phyloP scores from a whole-genome alignment of 2,329 filamentous ascomycete species.

The Neurospora sp. region DNA sequence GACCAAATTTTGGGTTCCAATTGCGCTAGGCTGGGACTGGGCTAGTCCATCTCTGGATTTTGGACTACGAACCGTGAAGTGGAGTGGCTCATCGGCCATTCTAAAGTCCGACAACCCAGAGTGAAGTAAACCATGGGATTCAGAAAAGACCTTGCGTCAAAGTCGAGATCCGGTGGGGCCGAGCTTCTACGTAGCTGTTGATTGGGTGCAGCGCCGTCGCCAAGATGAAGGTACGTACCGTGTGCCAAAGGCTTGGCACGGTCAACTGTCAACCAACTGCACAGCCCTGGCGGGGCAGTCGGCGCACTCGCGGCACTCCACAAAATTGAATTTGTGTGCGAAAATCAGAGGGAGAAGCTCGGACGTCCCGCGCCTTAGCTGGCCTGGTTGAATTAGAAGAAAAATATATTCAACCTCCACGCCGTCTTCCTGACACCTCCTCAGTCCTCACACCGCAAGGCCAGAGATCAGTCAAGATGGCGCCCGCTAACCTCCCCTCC shows the following conservation, averaged over 20 bases:
- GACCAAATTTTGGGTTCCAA: neutral
- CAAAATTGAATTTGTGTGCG: slow-evolving; percentile 20
- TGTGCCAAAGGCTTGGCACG: neutral
- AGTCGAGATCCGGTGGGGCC: neutral
- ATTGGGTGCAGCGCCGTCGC: neutral
- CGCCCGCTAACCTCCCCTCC: slow-evolving; percentile 85
- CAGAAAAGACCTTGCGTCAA: neutral
- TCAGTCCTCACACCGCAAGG: slow-evolving; percentile 23
- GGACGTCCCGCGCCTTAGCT: neutral
- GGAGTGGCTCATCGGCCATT: neutral
- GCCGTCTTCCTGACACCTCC: slow-evolving; percentile 19
- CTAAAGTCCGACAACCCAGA: neutral
- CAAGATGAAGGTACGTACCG: neutral
- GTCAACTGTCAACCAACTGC: slow-evolving; percentile 3
- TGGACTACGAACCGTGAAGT: neutral
- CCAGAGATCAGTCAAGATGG: slow-evolving; percentile 63
- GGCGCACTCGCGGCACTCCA: slow-evolving; percentile 12
- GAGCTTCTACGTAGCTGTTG: neutral
- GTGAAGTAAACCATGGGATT: neutral
- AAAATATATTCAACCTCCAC: slow-evolving; percentile 16
- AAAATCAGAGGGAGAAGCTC: slow-evolving; percentile 17
- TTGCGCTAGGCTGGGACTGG: neutral
- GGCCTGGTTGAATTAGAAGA: slow-evolving; percentile 1
- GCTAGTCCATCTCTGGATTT: neutral
- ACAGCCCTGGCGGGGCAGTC: slow-evolving; percentile 21